Evolutionary conservation across 805 yeast genomes (phyloP), one percentile per base, ranked within the genome.

Genomic region (Ascoidea tarda): DNA sequence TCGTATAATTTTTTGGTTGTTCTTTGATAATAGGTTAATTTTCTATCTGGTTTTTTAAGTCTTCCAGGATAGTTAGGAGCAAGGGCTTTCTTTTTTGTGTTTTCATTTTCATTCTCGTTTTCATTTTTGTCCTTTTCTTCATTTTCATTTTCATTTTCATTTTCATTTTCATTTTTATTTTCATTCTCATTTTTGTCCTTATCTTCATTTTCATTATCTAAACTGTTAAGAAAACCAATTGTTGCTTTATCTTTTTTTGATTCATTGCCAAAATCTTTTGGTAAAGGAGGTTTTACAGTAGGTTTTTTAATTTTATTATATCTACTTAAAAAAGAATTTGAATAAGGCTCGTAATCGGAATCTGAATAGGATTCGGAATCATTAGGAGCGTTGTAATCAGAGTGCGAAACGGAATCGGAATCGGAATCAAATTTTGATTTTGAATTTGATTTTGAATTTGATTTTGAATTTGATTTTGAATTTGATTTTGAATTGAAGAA

Each of bases 1-100:
- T 78, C 84, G 60, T 75, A 86, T 16, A 93, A 69, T 53, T 76
- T 77, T 46, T 72, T 72, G 1, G 96, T 87, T 62, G 81, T 76
- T 49, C 91, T 71, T 48, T 84, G 81, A 66, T 48, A 32, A 32
- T 48, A 38, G 42, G 45, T 21, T 33, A 32, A 16, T 14, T n/a
- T 42, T 31, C 3, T 21, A 33, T 16, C 14, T 6, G 59, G 63
- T 42, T 55, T 59, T 32, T 51, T 54, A 28, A 33, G 14, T 31
- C 60, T 50, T 5, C 60, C 60, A 32, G 33, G 21, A 52, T 55
- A 10, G 16, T 5, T 12, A 33, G 21, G 64, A 51, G 65, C 69
- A n/a, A 63, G 52, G 28, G 62, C 68, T 33, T 61, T 58, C n/a
- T 63, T 53, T 46, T 5, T 52, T 53, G 4, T 58, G 42, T 10